Base-by-base conservation (phyloP, 179 eudicot species). In the Heliamphora pulchella region DNA sequence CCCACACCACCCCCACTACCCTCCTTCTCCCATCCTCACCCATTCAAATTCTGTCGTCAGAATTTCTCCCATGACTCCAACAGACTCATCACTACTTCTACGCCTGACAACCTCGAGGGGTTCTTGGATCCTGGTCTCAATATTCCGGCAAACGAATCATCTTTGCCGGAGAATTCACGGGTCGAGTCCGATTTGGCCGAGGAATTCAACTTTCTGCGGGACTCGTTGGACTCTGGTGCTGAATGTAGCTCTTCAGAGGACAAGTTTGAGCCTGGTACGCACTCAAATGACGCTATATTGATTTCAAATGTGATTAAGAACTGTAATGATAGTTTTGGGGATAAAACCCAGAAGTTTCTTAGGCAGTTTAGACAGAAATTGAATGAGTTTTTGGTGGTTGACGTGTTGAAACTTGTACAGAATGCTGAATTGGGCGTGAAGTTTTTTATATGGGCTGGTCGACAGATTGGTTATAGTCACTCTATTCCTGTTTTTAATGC, bases 391-490 rank as follows among this genome's bases (percentile, higher is more conserved):
- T 76, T 93, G 65, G 94, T 93, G 5, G 84, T 89, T 86, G 89
- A 88, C 85, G 97, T 95, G 78, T 85, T 93, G 71, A 85, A 82
- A 69, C 81, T 87, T 76, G 80, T 93, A 58, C 84, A 84, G 31
- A 90, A 86, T 82, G 88, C 89, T 83, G 88, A 90, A 48, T 84
- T 91, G 84, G 89, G 90, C 80, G 92, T 91, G 57, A 86, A 89
- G 80, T 95, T 95, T 84, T 93, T 95, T 77, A 48, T 88, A 64
- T 95, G 98, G 98, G 97, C 90, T n/a, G 94, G 91, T 83, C 84
- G 91, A 58, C 98, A 95, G 81, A 87, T 95, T 64, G 97, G 97
- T 51, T 95, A 95, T 86, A 69, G 44, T 81, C 98, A 95, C 76
- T 83, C 82, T 66, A 31, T 75, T 44, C 75, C 72, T 18, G 97